Conservation (phyloP, 768 basidiomycete genomes). For the Fomitopsis pulvina region DNA sequence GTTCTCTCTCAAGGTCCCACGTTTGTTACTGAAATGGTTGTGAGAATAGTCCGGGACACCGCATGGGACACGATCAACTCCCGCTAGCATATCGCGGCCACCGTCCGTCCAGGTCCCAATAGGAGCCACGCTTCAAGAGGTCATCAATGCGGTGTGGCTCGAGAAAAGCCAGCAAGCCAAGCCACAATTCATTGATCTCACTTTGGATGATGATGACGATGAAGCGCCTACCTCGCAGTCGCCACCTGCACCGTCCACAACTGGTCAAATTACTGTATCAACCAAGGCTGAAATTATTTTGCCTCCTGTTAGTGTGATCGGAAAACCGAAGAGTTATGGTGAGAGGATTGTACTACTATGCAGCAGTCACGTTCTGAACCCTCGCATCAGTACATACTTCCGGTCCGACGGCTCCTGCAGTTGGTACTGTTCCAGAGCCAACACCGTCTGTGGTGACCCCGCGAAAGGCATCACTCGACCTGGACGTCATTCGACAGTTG, state of each 20-base stretch:
- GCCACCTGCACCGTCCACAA: neutral
- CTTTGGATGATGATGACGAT: neutral
- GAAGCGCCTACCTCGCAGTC: neutral
- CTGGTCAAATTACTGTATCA: neutral
- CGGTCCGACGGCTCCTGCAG: no score
- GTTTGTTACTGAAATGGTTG: no score
- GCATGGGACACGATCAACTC: no score
- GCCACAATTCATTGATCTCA: neutral
- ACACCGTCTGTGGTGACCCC: no score
- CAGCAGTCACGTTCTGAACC: neutral
- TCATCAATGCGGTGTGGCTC: neutral
- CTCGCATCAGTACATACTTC: neutral
- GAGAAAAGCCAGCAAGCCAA: neutral
- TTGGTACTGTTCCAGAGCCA: no score
- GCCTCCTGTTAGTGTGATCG: neutral
- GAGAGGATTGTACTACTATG: neutral
- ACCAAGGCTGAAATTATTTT: neutral
- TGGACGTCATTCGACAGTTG: no score
- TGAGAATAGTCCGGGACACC: no score
- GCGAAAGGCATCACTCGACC: no score
- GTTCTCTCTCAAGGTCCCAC: no score
- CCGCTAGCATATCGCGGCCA: no score
- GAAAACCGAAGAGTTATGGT: neutral
- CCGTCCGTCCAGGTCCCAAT: neutral
- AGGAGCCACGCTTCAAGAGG: neutral